phyloP scores from a whole-genome alignment of 2,329 filamentous ascomycete species.

The Hypomyces perniciosus region DNA sequence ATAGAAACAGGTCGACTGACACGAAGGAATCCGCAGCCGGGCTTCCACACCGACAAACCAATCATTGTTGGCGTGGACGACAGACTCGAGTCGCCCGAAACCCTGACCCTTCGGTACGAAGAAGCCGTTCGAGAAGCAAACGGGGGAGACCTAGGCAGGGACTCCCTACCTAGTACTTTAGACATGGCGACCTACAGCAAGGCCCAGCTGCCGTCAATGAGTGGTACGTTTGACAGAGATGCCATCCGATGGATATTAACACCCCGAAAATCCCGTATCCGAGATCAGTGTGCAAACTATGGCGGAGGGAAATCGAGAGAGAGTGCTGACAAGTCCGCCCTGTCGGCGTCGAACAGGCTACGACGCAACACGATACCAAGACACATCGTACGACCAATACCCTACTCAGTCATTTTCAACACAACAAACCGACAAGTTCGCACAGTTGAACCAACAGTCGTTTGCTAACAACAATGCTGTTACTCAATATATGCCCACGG shows the following conservation, averaged over 20 bases:
- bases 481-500: slow-evolving; percentile 59
- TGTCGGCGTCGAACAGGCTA: slow-evolving; percentile 38
- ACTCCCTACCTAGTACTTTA: slow-evolving; percentile 42
- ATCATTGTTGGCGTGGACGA: slow-evolving; percentile 52
- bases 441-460: slow-evolving; percentile 49
- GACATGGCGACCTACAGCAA: slow-evolving; percentile 62
- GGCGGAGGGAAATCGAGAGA: background rate
- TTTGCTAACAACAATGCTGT: slow-evolving; percentile 58
- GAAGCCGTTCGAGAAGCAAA: slow-evolving; percentile 47
- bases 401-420: slow-evolving; percentile 40
- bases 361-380: slow-evolving; percentile 56
- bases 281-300: slow-evolving; percentile 13
- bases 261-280: background rate
- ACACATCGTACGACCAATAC: slow-evolving; percentile 50
- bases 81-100: slow-evolving; percentile 52
- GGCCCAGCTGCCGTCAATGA: slow-evolving; percentile 66
- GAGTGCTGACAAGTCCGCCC: slow-evolving; percentile 1
- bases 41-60: slow-evolving; percentile 47
- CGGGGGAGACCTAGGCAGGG: slow-evolving; percentile 49
- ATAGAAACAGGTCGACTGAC: slow-evolving; percentile 20
- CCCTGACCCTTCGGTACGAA: slow-evolving; percentile 51
- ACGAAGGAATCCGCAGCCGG: slow-evolving; percentile 35
- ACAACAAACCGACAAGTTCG: slow-evolving; percentile 45
- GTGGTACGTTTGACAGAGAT: slow-evolving; percentile 58
- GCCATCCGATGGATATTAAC: background rate